phyloP scores from a whole-genome alignment of 2,329 filamentous ascomycete genomes.

The Sclerotinia glacialis region DNA sequence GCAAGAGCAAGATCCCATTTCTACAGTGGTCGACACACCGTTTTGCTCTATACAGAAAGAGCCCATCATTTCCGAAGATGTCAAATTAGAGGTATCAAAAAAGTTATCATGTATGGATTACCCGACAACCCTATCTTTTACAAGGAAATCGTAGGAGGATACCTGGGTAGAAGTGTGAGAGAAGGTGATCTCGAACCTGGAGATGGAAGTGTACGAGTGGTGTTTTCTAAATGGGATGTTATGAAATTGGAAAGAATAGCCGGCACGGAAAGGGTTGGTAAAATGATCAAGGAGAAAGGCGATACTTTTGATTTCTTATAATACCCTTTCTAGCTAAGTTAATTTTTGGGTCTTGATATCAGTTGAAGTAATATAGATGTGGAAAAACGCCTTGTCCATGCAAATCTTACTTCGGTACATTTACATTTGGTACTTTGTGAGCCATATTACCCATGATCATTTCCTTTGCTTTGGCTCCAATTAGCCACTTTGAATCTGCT shows the following conservation, averaged over 20 bases:
- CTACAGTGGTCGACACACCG: conserved; percentile 72
- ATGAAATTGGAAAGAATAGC: conserved; percentile 86
- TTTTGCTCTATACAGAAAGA: conserved; percentile 88
- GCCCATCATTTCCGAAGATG: conserved; percentile 97
- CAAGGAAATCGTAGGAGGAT: conserved; percentile 69
- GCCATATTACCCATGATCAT: conserved; percentile 94
- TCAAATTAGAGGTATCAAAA: conserved; percentile 73
- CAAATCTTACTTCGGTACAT: conserved; percentile 21
- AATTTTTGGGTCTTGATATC: background rate
- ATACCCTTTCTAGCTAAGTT: conserved; percentile 21
- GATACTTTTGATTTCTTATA: conserved; percentile 97
- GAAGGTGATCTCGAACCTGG: conserved; percentile 54
- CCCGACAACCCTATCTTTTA: conserved; percentile 88
- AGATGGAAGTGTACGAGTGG: conserved; percentile 56
- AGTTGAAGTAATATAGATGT: conserved; percentile 15
- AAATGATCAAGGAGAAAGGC: conserved; percentile 77
- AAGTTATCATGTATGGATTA: conserved; percentile 84
- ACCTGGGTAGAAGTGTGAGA: conserved; percentile 58
- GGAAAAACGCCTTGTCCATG: conserved; percentile 19
- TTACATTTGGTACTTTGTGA: conserved; percentile 50
- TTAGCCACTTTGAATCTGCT: conserved; percentile 75
- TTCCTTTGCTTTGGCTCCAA: conserved; percentile 79
- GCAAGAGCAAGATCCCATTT: conserved; percentile 87
- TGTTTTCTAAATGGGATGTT: conserved; percentile 88
- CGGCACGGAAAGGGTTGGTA: conserved; percentile 73